Evolutionary conservation across 768 basidiomycete species (phyloP).

Genomic region (Kwoniella europaea): DNA sequence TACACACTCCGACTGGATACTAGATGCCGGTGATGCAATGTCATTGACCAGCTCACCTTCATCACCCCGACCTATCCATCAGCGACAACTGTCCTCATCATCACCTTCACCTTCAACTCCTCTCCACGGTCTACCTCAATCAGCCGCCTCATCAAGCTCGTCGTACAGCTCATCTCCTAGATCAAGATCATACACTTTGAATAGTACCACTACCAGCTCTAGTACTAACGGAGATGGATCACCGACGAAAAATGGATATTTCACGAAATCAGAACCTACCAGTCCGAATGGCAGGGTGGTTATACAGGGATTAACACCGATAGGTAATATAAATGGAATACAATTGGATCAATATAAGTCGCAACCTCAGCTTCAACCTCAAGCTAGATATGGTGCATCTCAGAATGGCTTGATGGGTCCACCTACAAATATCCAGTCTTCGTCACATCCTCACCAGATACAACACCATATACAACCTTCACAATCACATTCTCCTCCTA

Average conservation of each 20-base stretch:
- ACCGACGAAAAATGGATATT: not conserved
- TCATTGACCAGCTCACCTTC: conserved; percentile 10
- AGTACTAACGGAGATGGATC: not conserved
- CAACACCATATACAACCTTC: not conserved
- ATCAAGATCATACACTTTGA: not conserved
- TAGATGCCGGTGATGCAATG: conserved; percentile 6
- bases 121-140: too few relatives aligned
- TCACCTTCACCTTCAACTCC: too few relatives aligned
- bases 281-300: conserved; percentile 16
- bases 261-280: conserved; percentile 19
- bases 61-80: not conserved
- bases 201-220: not conserved
- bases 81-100: not conserved
- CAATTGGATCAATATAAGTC: conserved; percentile 8
- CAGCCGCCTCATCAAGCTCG: not conserved
- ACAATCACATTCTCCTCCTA: conserved; percentile 10
- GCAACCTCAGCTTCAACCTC: not conserved
- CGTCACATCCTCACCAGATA: not conserved
- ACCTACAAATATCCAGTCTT: not conserved
- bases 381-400: not conserved
- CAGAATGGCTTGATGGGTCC: not conserved
- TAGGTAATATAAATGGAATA: conserved; percentile 1
- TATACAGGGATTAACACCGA: conserved; percentile 8
- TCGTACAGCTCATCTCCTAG: conserved; percentile 5
- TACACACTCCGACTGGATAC: not conserved